Evolutionary conservation across 441 rosid species (phyloP).

Genomic region (Brassica hybrid): DNA sequence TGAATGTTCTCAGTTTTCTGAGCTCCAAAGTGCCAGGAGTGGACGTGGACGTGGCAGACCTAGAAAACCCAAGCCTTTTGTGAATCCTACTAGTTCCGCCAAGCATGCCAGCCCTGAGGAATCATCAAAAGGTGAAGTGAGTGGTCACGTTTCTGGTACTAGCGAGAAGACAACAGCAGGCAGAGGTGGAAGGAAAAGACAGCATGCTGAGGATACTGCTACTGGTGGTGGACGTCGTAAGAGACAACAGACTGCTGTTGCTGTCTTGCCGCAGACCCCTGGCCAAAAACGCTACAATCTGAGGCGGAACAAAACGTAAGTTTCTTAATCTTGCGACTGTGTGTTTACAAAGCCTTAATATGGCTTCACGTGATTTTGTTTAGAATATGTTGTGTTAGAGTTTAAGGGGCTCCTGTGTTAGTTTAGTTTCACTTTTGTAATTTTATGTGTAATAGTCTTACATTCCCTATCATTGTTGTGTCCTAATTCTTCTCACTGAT

Average conservation of each 20-base stretch:
- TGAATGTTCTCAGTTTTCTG: conserved; percentile 71
- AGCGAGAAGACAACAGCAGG: conserved; percentile 44
- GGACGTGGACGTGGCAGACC: conserved; percentile 50
- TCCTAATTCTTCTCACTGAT: conserved; percentile 18
- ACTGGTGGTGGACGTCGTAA: conserved; percentile 66
- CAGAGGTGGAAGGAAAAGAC: conserved; percentile 61
- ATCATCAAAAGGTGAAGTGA: conserved; percentile 48
- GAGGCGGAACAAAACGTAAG: conserved; percentile 78
- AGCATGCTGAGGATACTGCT: conserved; percentile 60
- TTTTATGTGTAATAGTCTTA: conserved; percentile 1
- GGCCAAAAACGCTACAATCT: conserved; percentile 83
- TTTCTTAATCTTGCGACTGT: conserved; percentile 28
- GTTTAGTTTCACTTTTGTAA: neutral
- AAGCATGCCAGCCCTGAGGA: conserved; percentile 54
- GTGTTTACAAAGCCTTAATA: neutral
- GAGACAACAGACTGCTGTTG: conserved; percentile 59
- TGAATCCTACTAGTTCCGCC: conserved; percentile 52
- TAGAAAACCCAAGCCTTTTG: conserved; percentile 58
- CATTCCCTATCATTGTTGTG: conserved; percentile 15
- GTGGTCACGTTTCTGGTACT: conserved; percentile 45
- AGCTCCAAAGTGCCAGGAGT: conserved; percentile 49
- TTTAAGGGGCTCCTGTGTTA: conserved; percentile 6
- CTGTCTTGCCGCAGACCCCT: conserved; percentile 55
- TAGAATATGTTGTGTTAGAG: conserved; percentile 11
- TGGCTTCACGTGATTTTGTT: conserved; percentile 31